Percentiles rank a stretch among this genome's conserved stretches.
phyloP scores from a whole-genome alignment of 2,329 filamentous ascomycete genomes.

The Pleomassaria siparia region DNA sequence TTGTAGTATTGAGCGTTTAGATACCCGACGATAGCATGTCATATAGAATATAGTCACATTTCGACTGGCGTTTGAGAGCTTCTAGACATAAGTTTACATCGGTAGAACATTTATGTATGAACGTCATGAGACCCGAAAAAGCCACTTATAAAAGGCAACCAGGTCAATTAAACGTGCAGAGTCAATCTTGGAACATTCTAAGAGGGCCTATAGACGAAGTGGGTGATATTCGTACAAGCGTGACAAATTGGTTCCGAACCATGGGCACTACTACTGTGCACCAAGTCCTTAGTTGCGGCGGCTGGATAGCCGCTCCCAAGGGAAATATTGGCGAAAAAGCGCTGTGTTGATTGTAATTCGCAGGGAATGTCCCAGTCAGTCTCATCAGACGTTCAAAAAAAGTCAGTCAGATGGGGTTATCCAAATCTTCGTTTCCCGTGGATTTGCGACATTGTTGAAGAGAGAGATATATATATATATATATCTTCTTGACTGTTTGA shows the following conservation, averaged over 20 bases:
- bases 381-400: too few species aligned
- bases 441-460: too few species aligned
- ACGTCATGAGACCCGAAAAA: constrained; percentile 42
- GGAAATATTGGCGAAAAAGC: too few species aligned
- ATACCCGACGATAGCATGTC: constrained; percentile 3
- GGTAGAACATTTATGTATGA: constrained; percentile 26
- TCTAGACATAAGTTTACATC: not conserved
- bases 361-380: too few species aligned
- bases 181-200: constrained; percentile 42
- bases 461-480: too few species aligned
- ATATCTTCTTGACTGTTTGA: too few species aligned
- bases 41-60: not conserved
- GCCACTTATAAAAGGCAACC: constrained; percentile 34
- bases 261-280: too few species aligned
- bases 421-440: too few species aligned
- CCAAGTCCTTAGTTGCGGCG: not conserved
- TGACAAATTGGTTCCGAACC: constrained; percentile 45
- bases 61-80: not conserved
- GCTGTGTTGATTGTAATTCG: too few species aligned
- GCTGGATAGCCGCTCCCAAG: not conserved
- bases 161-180: constrained; percentile 44
- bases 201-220: constrained; percentile 44
- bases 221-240: constrained; percentile 39
- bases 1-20: not conserved
- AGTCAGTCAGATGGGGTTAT: too few species aligned